Evolutionary conservation across 345 rosid species (phyloP).

Genomic region (Salix brachista): DNA sequence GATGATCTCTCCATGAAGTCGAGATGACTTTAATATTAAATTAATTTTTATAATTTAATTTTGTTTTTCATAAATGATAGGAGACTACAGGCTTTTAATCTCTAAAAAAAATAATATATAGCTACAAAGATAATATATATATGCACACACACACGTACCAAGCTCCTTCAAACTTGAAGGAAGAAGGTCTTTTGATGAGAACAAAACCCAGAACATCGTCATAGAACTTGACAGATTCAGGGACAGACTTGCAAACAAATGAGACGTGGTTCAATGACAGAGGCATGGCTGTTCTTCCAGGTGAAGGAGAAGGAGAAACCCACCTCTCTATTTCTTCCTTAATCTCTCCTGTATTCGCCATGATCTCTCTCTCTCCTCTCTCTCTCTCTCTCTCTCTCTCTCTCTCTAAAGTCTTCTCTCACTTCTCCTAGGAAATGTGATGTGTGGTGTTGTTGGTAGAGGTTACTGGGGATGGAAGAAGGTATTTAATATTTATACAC

Average conservation of each 20-base stretch:
- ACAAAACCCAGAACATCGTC: constrained; percentile 47
- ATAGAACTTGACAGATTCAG: constrained; percentile 35
- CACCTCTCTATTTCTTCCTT: constrained; percentile 21
- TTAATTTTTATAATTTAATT: too few species aligned
- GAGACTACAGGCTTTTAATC: too few species aligned
- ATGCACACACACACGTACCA: constrained; percentile 13
- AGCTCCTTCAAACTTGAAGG: constrained; percentile 50
- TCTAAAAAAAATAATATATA: too few species aligned
- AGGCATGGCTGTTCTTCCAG: constrained; percentile 17
- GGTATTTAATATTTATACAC: background rate
- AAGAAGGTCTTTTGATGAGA: constrained; percentile 47
- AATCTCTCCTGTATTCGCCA: constrained; percentile 30
- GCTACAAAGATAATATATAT: too few species aligned
- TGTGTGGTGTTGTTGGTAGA: background rate
- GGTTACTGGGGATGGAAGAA: too few species aligned
- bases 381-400: constrained; percentile 3
- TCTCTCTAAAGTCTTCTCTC: background rate
- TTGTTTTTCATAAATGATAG: too few species aligned
- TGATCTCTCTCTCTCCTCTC: constrained; percentile 13
- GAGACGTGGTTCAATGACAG: constrained; percentile 45
- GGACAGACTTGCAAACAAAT: constrained; percentile 39
- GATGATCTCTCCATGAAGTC: too few species aligned
- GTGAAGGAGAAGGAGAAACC: background rate
- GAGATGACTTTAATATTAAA: too few species aligned
- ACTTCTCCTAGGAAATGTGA: background rate